phyloP scores from a whole-genome alignment of 75 land plant species.

The Selaginella tamariscina region DNA sequence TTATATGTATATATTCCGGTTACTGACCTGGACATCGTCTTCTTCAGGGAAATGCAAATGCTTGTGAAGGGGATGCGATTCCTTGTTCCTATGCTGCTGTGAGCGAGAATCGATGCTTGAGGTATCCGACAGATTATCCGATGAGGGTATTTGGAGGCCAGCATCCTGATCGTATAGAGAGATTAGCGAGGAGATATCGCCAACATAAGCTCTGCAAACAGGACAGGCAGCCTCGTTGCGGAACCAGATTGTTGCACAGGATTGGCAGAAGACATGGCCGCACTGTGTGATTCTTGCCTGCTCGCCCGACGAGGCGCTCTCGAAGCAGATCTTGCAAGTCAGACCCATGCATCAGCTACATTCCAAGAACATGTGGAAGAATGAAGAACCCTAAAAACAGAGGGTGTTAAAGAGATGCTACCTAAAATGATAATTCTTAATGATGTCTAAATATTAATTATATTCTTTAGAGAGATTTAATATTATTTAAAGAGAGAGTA shows the following conservation, averaged over 20 bases:
- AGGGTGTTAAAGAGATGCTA: too few species aligned
- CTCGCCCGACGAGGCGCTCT: slow-evolving; percentile 25
- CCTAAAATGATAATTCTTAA: too few species aligned
- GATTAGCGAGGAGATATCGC: slow-evolving; percentile 22
- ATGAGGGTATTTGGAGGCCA: slow-evolving; percentile 24
- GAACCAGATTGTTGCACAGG: slow-evolving; percentile 29
- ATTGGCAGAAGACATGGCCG: slow-evolving; percentile 32
- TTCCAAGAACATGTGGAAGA: too few species aligned
- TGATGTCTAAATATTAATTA: too few species aligned
- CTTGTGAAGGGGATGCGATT: slow-evolving; percentile 16
- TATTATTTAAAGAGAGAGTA: too few species aligned
- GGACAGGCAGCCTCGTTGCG: slow-evolving; percentile 29
- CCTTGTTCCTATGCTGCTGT: not conserved
- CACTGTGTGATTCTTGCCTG: slow-evolving; percentile 20
- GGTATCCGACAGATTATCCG: not conserved
- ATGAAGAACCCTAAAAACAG: too few species aligned
- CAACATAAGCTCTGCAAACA: slow-evolving; percentile 24
- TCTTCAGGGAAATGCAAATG: slow-evolving; percentile 11
- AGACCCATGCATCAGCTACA: too few species aligned
- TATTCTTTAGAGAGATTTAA: too few species aligned
- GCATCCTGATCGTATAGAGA: slow-evolving; percentile 33
- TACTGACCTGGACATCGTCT: slow-evolving; percentile 23
- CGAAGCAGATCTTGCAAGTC: slow-evolving; percentile 35
- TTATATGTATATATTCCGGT: too few species aligned
- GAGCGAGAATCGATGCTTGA: too few species aligned